A percentile compares a stretch with the other conserved stretches of the same genome.
Evolutionary conservation across 1,139 yeast genomes (phyloP).

Genomic region (Citeromyces siamensis): DNA sequence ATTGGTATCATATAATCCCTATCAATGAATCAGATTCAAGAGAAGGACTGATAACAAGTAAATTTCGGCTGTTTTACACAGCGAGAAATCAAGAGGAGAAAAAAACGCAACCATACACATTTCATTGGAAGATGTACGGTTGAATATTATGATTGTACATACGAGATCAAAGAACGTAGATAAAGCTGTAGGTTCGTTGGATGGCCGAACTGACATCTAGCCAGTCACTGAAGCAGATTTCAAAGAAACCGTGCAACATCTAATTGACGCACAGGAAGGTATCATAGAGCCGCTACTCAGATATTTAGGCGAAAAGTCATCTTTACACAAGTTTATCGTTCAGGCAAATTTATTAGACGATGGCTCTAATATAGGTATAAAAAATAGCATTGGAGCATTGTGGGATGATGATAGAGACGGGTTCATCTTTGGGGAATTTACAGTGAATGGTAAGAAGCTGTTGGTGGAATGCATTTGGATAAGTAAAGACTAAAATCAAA

Average conservation of each 20-base stretch:
- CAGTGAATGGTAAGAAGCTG: neutral
- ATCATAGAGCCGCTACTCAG: neutral
- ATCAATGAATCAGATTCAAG: no score
- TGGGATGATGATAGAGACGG: slow-evolving; percentile 4
- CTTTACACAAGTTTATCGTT: slow-evolving; percentile 3
- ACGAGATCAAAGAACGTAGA: neutral
- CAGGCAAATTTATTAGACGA: neutral
- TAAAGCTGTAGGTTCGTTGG: neutral
- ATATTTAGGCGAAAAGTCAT: slow-evolving; percentile 1
- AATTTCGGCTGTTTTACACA: no score
- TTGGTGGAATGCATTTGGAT: neutral
- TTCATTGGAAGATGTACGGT: no score
- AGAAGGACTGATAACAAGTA: no score
- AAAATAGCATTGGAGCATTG: neutral
- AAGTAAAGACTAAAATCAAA: neutral
- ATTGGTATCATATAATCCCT: no score
- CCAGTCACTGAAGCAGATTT: neutral
- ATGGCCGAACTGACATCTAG: neutral
- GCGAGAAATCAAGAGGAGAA: no score
- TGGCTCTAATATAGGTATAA: neutral
- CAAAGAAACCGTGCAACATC: neutral
- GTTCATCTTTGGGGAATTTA: neutral
- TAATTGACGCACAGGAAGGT: neutral
- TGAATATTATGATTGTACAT: neutral
- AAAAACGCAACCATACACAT: no score